Conservation (phyloP, 1,139 yeast species). For the Candida sojae region DNA sequence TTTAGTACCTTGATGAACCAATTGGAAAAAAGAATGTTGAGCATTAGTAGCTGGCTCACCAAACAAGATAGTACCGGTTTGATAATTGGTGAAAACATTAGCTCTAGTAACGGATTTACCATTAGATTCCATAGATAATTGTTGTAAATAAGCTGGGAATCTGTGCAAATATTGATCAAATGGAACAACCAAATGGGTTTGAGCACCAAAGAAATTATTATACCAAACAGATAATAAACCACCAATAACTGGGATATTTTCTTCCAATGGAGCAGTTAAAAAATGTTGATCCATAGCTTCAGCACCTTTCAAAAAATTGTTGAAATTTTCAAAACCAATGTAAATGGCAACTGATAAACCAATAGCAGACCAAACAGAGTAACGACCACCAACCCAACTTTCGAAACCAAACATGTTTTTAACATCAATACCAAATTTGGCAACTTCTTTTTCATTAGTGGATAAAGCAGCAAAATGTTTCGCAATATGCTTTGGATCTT, state of each 20-base stretch:
- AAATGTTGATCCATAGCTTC: conserved; percentile 96
- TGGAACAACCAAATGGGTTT: conserved; percentile 97
- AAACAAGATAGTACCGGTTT: conserved; percentile 91
- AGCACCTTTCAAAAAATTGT: conserved; percentile 90
- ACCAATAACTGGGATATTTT: conserved; percentile 91
- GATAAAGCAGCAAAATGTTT: conserved; percentile 97
- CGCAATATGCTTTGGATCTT: conserved; percentile 73
- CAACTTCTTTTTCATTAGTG: conserved; percentile 88
- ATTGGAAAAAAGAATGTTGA: conserved; percentile 98
- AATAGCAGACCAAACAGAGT: conserved; percentile 98
- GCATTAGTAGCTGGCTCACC: conserved; percentile 99
- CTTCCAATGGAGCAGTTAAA: conserved; percentile 76
- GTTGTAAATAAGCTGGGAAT: conserved; percentile 99
- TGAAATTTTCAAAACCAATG: conserved; percentile 94
- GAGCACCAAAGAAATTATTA: conserved; percentile 96
- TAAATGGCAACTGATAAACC: conserved; percentile 94
- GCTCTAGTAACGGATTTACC: conserved; percentile 97
- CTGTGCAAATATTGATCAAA: conserved; percentile 98
- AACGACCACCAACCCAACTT: conserved; percentile 99
- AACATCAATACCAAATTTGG: conserved; percentile 94
- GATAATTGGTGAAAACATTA: conserved; percentile 86
- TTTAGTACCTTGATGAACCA: conserved; percentile 98
- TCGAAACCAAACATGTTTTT: conserved; percentile 98
- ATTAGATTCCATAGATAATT: conserved; percentile 97
- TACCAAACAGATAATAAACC: conserved; percentile 96